A percentile compares a stretch with the other conserved stretches of the same genome.
phyloP scores from a whole-genome alignment of 164 flowering plant species.

The Magnolia changhungtana region DNA sequence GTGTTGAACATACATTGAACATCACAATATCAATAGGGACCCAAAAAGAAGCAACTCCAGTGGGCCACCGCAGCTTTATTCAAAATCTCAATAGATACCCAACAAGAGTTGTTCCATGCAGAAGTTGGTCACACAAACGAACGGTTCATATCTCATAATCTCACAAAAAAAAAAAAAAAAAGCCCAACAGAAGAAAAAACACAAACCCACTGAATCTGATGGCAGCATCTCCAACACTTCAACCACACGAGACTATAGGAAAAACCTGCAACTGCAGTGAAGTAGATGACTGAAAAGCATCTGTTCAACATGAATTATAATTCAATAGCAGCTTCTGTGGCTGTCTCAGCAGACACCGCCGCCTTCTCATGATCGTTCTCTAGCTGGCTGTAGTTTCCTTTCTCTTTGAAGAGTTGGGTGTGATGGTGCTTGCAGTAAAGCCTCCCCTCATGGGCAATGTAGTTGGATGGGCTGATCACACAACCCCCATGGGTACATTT shows the following conservation, averaged over 20 bases:
- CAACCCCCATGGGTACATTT: conserved; percentile 92
- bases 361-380: conserved; percentile 49
- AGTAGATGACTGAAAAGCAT: not conserved
- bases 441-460: conserved; percentile 82
- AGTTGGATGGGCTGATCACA: conserved; percentile 81
- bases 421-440: conserved; percentile 92
- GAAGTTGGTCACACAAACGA: not conserved
- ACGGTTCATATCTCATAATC: not conserved
- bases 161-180: not conserved
- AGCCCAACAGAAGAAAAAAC: not conserved
- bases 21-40: too few species aligned
- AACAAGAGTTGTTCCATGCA: not conserved
- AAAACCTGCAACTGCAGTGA: not conserved
- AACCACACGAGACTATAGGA: not conserved
- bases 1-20: too few species aligned
- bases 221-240: conserved; percentile 4
- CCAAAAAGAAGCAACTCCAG: too few species aligned
- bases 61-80: too few species aligned
- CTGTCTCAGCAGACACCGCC: not conserved
- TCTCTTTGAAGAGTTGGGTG: conserved; percentile 80
- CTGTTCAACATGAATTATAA: not conserved
- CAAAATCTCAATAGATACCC: not conserved
- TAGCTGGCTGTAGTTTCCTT: conserved; percentile 83
- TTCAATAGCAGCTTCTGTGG: not conserved
- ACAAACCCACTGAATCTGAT: not conserved